Conservation (phyloP, 208 protist genomes). For the Acanthamoeba triangularis region DNA sequence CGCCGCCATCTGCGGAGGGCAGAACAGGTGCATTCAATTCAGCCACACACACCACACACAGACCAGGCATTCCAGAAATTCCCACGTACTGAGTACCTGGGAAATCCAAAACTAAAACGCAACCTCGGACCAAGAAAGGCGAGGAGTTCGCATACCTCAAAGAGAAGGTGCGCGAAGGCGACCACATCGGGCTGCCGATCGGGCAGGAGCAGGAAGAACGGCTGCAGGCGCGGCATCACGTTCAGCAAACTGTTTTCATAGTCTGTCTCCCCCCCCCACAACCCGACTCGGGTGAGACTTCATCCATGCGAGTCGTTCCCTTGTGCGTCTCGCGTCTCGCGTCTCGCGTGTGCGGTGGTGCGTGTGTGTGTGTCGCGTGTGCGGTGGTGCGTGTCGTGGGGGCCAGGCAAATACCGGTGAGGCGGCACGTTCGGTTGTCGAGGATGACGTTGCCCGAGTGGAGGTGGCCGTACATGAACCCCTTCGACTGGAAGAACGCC, state of each 20-base stretch:
- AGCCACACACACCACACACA: not conserved
- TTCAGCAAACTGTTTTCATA: constrained; percentile 69
- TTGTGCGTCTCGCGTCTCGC: too few relatives aligned
- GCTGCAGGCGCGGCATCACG: constrained; percentile 32
- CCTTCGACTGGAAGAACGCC: constrained; percentile 49
- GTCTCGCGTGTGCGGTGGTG: not conserved
- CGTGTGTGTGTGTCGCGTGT: not conserved
- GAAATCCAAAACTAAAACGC: too few relatives aligned
- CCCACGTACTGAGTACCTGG: too few relatives aligned
- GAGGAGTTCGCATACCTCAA: not conserved
- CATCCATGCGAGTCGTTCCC: not conserved
- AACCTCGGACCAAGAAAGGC: not conserved
- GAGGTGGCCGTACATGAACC: constrained; percentile 60
- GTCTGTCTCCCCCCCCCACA: constrained; percentile 12
- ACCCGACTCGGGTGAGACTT: too few relatives aligned
- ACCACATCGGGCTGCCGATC: constrained; percentile 8
- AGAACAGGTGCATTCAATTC: not conserved
- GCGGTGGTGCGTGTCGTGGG: not conserved
- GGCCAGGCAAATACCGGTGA: not conserved
- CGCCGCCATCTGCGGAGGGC: not conserved
- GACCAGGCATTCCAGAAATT: not conserved
- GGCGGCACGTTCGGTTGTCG: constrained; percentile 17
- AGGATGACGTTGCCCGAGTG: constrained; percentile 71
- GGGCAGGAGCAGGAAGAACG: constrained; percentile 12
- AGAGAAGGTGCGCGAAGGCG: constrained; percentile 68